Evolutionary conservation across 2,329 filamentous ascomycete species (phyloP), one percentile per base, ranked within the genome.

Genomic region (Fusarium guadeloupense): DNA sequence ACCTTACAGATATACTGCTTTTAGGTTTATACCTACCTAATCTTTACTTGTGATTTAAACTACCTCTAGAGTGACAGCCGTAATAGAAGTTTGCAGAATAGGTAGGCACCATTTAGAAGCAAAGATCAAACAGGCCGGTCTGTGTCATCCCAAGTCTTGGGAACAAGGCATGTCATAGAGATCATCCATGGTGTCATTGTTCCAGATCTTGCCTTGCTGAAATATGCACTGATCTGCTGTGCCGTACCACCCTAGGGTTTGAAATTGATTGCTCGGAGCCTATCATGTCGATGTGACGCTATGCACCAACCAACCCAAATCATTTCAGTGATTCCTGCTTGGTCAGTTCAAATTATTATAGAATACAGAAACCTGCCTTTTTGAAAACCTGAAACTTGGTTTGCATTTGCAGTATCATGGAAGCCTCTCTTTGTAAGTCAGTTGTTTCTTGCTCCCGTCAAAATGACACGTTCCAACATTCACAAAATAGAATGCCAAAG

Each of bases 201-300:
- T 42, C 52, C 56, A 48, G 50, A 58, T 53, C 42, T 45, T 59
- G 41, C 55, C 55, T 49, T 53, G 55, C 34, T 59, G 25, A n/a
- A n/a, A 34, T 33, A 59, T 59, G 55, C 53, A 59, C 54, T 54
- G 55, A 59, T 58, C 53, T 58, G 40, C 17, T 35, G 12, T 19
- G 37, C 21, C 8, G 37, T 25, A 39, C 20, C 33, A 39, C 19
- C n/a, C 21, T n/a, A 39, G n/a, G 14, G 21, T 14, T 23, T 21
- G 21, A 16, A 19, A 7, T 57, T 64, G 60, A 38, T 64, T 61
- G 31, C 45, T 38, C 50, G n/a, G 52, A 46, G 35, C 66, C 61
- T 65, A 65, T 69, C 60, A 62, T 49, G 48, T 47, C 51, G 47
- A 60, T 65, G 54, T 69, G 63, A 69, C 63, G 60, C 52, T 66